These are phyloP conservation scores for Sequoia sempervirens DNA, from an alignment of 75 land plant species.

Conservation along the genomic window DNA sequence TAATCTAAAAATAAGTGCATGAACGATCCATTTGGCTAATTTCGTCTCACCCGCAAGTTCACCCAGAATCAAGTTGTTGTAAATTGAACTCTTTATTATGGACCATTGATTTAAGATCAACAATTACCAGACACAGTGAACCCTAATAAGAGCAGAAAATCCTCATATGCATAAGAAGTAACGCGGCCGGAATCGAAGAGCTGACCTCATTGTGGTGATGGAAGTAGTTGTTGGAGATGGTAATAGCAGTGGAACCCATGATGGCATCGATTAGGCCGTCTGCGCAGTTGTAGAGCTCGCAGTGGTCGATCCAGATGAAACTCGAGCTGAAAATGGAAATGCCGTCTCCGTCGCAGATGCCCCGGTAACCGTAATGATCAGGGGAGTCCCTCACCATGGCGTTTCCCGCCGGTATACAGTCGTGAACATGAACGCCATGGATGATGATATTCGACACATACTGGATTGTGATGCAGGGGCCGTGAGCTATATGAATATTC, in stretches of 20 bases:
- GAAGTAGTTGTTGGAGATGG: slow-evolving; percentile 52
- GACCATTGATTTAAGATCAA: neutral
- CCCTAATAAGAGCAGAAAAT: neutral
- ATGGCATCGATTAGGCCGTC: slow-evolving; percentile 55
- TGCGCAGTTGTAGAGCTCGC: slow-evolving; percentile 29
- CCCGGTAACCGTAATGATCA: slow-evolving; percentile 27
- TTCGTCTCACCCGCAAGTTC: neutral
- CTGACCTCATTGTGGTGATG: slow-evolving; percentile 38
- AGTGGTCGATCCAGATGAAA: slow-evolving; percentile 52
- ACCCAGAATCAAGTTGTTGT: neutral
- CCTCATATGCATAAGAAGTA: neutral
- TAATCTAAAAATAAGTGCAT: no score
- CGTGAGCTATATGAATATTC: slow-evolving; percentile 42
- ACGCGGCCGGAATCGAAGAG: neutral
- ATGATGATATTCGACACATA: slow-evolving; percentile 30
- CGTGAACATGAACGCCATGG: slow-evolving; percentile 39
- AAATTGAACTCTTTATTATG: neutral
- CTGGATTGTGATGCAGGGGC: slow-evolving; percentile 45
- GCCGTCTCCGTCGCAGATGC: slow-evolving; percentile 44
- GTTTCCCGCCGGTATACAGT: slow-evolving; percentile 33
- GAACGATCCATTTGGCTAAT: neutral
- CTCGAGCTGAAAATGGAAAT: slow-evolving; percentile 32
- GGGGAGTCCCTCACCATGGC: slow-evolving; percentile 37
- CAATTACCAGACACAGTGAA: neutral
- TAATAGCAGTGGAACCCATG: slow-evolving; percentile 48